Evolutionary conservation across 2,329 filamentous ascomycete genomes (phyloP).

Genomic region (Acephala macrosclerotiorum): DNA sequence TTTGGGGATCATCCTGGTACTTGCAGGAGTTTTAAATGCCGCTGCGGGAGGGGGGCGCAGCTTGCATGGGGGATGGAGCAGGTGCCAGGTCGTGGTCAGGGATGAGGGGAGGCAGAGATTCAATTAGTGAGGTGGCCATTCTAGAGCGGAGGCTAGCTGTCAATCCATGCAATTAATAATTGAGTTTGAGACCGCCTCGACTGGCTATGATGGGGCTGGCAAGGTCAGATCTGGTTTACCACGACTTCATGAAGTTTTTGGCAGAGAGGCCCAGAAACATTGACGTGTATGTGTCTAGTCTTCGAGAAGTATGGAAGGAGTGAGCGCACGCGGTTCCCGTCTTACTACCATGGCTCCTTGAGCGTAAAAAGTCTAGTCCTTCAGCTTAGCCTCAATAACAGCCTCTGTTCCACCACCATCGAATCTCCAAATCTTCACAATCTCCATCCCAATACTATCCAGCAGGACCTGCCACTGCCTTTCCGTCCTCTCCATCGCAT

Average conservation of each 20-base stretch:
- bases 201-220: no score
- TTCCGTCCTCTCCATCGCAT: constrained; percentile 14
- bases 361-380: neutral
- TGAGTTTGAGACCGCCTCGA: neutral
- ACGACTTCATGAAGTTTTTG: no score
- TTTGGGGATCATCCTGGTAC: constrained; percentile 1
- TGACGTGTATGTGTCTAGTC: no score
- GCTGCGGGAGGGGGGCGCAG: neutral
- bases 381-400: constrained; percentile 15
- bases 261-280: no score
- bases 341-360: neutral
- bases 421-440: constrained; percentile 3
- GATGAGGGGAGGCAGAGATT: neutral
- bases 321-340: neutral
- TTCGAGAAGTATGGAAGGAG: neutral
- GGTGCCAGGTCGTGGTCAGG: neutral
- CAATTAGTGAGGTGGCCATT: neutral
- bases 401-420: constrained; percentile 7
- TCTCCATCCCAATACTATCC: constrained; percentile 9
- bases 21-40: neutral
- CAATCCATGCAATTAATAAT: neutral
- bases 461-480: constrained; percentile 13
- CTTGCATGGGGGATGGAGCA: neutral
- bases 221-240: no score
- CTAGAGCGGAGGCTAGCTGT: neutral